Conservation (phyloP, 768 basidiomycete genomes). For the Pholiota molesta region DNA sequence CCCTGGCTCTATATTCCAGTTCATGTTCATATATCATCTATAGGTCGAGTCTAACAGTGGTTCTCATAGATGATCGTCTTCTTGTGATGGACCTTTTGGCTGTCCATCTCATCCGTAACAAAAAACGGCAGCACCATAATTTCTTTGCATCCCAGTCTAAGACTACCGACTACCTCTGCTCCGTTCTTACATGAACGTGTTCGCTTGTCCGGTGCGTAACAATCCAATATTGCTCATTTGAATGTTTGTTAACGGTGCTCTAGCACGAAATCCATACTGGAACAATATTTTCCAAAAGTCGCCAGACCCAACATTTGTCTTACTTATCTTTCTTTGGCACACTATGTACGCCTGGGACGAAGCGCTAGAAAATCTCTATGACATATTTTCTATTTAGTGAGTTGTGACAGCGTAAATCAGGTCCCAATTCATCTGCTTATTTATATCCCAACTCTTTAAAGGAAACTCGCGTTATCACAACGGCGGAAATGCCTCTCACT, state of each 20-base stretch:
- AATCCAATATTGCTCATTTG: background rate
- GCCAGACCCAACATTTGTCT: slow-evolving; percentile 56
- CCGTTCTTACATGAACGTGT: slow-evolving; percentile 48
- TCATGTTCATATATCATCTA: slow-evolving; percentile 7
- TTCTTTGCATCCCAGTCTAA: slow-evolving; percentile 47
- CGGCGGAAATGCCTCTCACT: slow-evolving; percentile 47
- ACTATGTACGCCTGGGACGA: slow-evolving; percentile 67
- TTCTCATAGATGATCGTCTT: slow-evolving; percentile 26
- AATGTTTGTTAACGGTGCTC: slow-evolving; percentile 5
- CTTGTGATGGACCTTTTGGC: slow-evolving; percentile 51
- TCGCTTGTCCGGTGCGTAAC: slow-evolving; percentile 43
- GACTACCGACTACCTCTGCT: slow-evolving; percentile 43
- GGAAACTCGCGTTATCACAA: slow-evolving; percentile 53
- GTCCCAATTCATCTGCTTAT: background rate
- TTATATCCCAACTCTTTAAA: slow-evolving; percentile 22
- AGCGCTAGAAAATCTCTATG: slow-evolving; percentile 54
- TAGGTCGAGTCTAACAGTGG: background rate
- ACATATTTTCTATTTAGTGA: slow-evolving; percentile 51
- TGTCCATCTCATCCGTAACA: slow-evolving; percentile 49
- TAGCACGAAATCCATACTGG: slow-evolving; percentile 51
- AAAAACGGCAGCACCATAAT: slow-evolving; percentile 51
- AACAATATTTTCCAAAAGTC: slow-evolving; percentile 41
- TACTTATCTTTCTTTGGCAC: slow-evolving; percentile 60
- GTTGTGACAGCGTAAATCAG: slow-evolving; percentile 15
- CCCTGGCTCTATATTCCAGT: slow-evolving; percentile 38